phyloP scores from a whole-genome alignment of 164 flowering plant genomes.

The Akebia trifoliata region DNA sequence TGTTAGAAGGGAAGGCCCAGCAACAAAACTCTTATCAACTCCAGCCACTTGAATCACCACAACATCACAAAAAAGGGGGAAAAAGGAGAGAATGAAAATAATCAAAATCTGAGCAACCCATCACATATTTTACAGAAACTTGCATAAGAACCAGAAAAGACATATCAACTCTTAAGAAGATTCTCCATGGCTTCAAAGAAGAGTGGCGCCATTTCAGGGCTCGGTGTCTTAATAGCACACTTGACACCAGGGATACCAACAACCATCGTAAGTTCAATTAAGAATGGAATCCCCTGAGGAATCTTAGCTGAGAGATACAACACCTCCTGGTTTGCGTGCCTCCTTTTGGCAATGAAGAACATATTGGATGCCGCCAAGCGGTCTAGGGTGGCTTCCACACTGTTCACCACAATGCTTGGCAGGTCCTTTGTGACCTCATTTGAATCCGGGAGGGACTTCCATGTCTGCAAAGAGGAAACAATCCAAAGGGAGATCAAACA shows the following conservation, averaged over 20 bases:
- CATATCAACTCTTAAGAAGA: slow-evolving; percentile 56
- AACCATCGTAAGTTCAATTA: slow-evolving; percentile 77
- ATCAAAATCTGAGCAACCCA: slow-evolving; percentile 38
- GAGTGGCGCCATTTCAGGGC: slow-evolving; percentile 82
- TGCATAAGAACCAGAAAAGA: background rate
- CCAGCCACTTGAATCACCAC: slow-evolving; percentile 1
- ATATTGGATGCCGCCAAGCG: slow-evolving; percentile 67
- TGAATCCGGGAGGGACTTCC: slow-evolving; percentile 95
- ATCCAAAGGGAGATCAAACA: slow-evolving; percentile 1
- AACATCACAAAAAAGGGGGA: slow-evolving; percentile 3
- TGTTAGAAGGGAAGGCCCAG: background rate
- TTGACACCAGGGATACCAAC: slow-evolving; percentile 71
- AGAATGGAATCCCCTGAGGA: slow-evolving; percentile 67
- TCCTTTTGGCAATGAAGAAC: slow-evolving; percentile 92
- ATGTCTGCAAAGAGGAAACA: slow-evolving; percentile 49
- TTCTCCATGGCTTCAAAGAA: slow-evolving; percentile 82
- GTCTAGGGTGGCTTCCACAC: slow-evolving; percentile 70
- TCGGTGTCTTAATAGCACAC: slow-evolving; percentile 88
- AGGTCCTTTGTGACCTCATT: slow-evolving; percentile 76
- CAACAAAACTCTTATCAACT: background rate
- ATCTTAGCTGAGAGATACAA: slow-evolving; percentile 80
- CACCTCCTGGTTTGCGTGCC: slow-evolving; percentile 84
- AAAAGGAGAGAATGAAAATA: slow-evolving; percentile 2
- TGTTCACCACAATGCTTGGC: slow-evolving; percentile 50
- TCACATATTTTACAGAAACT: slow-evolving; percentile 15